These are phyloP conservation scores for Alternaria sp. DNA, from an alignment of 2,329 filamentous ascomycete species.

Conservation along the genomic window DNA sequence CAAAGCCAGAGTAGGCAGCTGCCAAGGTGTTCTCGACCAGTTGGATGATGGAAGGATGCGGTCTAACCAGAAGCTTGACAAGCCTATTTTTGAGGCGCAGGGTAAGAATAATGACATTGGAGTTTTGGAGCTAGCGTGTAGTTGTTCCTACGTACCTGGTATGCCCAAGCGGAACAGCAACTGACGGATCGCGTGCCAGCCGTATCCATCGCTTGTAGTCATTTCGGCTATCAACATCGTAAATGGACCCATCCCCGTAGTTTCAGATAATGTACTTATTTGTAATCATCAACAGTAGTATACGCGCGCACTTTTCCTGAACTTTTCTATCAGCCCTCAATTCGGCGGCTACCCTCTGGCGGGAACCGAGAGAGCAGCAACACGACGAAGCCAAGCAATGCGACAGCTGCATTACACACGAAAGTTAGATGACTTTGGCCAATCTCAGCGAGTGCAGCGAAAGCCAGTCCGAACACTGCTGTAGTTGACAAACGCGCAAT, in stretches of 20 bases:
- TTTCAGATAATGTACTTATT: fast-evolving
- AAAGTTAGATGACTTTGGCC: slow-evolving; percentile 71
- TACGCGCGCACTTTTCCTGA: neutral
- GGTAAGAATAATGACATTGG: neutral
- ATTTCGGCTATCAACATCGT: neutral
- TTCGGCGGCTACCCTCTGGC: slow-evolving; percentile 48
- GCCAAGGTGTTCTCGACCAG: neutral
- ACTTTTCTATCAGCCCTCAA: neutral
- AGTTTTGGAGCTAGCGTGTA: neutral
- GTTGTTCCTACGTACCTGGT: neutral
- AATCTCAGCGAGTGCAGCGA: slow-evolving; percentile 67
- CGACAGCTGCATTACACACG: slow-evolving; percentile 69
- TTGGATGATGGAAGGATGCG: neutral
- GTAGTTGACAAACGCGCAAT: slow-evolving; percentile 69
- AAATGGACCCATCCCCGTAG: neutral
- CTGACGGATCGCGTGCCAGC: neutral
- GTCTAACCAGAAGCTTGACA: neutral
- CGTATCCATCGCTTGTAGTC: neutral
- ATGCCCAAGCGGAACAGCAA: neutral
- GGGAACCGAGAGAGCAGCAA: slow-evolving; percentile 58
- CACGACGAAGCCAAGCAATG: slow-evolving; percentile 60
- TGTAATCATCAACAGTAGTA: neutral
- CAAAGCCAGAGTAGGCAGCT: neutral
- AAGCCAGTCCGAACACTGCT: slow-evolving; percentile 72
- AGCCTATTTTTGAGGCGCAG: neutral